Conservation (phyloP, 192 early-diverging fungal genomes). For the Pilaira anomala region DNA sequence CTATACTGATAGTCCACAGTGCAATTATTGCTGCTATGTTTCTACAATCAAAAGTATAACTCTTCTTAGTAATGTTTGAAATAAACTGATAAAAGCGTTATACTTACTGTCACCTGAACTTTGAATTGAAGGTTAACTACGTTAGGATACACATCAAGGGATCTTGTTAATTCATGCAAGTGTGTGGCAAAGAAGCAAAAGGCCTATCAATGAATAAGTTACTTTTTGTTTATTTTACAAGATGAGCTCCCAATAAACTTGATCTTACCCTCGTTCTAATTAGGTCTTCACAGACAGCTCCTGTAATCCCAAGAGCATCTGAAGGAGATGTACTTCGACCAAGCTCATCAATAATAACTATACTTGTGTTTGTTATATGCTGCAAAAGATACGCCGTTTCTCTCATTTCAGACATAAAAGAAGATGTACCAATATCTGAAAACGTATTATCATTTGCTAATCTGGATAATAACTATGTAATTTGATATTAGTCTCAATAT, state of each 20-base stretch:
- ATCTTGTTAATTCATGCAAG: slow-evolving; percentile 66
- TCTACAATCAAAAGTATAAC: too few relatives aligned
- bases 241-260: background rate
- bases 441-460: slow-evolving; percentile 67
- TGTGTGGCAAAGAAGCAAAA: slow-evolving; percentile 68
- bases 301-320: slow-evolving; percentile 72
- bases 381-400: slow-evolving; percentile 82
- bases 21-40: background rate
- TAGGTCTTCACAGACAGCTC: slow-evolving; percentile 60
- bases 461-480: slow-evolving; percentile 61
- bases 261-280: slow-evolving; percentile 59
- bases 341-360: slow-evolving; percentile 91
- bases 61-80: too few relatives aligned
- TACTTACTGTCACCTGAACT: slow-evolving; percentile 31
- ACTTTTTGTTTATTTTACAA: background rate
- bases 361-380: slow-evolving; percentile 59
- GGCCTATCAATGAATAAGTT: background rate
- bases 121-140: slow-evolving; percentile 60
- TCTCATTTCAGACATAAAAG: slow-evolving; percentile 87
- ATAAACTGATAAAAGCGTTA: background rate
- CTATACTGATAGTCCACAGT: slow-evolving; percentile 45
- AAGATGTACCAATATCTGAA: slow-evolving; percentile 57
- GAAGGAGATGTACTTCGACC: slow-evolving; percentile 67
- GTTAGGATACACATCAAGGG: slow-evolving; percentile 42
- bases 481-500: slow-evolving; percentile 10